Evolutionary conservation across 2,329 filamentous ascomycete species (phyloP).

Genomic region (Colletotrichum sansevieriae): DNA sequence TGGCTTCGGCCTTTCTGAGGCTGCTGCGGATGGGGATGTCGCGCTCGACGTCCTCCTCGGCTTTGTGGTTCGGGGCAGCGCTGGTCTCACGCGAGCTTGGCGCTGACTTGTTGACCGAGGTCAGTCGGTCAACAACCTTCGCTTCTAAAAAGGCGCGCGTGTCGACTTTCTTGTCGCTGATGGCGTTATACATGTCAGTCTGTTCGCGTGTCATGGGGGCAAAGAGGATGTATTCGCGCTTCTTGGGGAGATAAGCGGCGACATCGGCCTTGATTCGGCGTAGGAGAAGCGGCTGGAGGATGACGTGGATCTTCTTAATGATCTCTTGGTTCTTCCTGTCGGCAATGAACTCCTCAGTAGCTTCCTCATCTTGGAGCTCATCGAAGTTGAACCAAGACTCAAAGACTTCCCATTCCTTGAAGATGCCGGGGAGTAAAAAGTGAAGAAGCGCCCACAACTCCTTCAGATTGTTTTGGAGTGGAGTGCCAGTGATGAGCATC

Average conservation of each 20-base stretch:
- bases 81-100: conserved; percentile 50
- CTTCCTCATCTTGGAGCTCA: conserved; percentile 85
- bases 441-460: conserved; percentile 96
- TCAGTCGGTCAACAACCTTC: conserved; percentile 78
- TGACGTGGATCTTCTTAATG: conserved; percentile 85
- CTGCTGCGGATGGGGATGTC: conserved; percentile 54
- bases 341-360: conserved; percentile 82
- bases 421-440: conserved; percentile 92
- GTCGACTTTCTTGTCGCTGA: conserved; percentile 69
- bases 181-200: conserved; percentile 84
- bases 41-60: conserved; percentile 41
- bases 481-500: conserved; percentile 93
- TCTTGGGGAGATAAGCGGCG: conserved; percentile 90
- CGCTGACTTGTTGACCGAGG: conserved; percentile 47
- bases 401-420: conserved; percentile 92
- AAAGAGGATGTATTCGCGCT: conserved; percentile 95
- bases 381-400: conserved; percentile 98
- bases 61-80: conserved; percentile 41
- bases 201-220: conserved; percentile 93
- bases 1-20: conserved; percentile 49
- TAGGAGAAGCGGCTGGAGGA: conserved; percentile 90
- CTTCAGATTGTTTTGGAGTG: conserved; percentile 93
- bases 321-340: conserved; percentile 73
- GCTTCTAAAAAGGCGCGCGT: conserved; percentile 84
- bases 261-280: conserved; percentile 94